A percentile compares a stretch with the other conserved stretches of the same genome.
phyloP scores from a whole-genome alignment of 768 basidiomycete genomes.

The Termitomyces sp. region DNA sequence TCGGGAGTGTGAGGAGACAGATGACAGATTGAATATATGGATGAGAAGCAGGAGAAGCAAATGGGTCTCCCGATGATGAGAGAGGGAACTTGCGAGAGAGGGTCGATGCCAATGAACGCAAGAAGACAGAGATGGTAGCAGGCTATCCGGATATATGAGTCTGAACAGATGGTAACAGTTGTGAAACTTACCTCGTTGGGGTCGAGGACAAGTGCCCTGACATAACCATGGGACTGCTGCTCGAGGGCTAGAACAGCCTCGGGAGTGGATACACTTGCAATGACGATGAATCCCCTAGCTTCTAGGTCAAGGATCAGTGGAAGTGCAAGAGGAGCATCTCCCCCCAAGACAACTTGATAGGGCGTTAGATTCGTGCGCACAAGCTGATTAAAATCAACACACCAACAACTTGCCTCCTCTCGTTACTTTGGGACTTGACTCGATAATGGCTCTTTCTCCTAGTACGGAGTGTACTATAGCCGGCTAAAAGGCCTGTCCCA shows the following conservation, averaged over 20 bases:
- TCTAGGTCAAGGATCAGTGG: slow-evolving; percentile 72
- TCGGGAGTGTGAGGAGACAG: slow-evolving; percentile 61
- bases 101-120: slow-evolving; percentile 76
- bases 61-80: slow-evolving; percentile 75
- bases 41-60: slow-evolving; percentile 55
- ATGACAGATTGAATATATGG: slow-evolving; percentile 76
- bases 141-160: slow-evolving; percentile 37
- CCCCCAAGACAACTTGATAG: slow-evolving; percentile 37
- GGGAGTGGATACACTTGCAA: slow-evolving; percentile 69
- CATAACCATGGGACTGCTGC: slow-evolving; percentile 61
- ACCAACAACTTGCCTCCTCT: slow-evolving; percentile 70
- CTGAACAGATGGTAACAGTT: neutral
- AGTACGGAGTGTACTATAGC: slow-evolving; percentile 39
- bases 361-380: neutral
- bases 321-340: slow-evolving; percentile 67
- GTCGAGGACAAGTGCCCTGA: slow-evolving; percentile 78
- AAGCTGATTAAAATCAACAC: slow-evolving; percentile 19
- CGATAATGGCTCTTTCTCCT: slow-evolving; percentile 32
- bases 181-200: slow-evolving; percentile 56
- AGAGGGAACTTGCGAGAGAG: slow-evolving; percentile 82
- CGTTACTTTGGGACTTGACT: slow-evolving; percentile 41
- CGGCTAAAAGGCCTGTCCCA: slow-evolving; percentile 56
- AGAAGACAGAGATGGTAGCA: slow-evolving; percentile 65
- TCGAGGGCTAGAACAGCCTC: slow-evolving; percentile 66
- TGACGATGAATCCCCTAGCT: slow-evolving; percentile 75